Evolutionary conservation across 2,329 filamentous ascomycete genomes (phyloP).

Genomic region (Aspergillus fructus): DNA sequence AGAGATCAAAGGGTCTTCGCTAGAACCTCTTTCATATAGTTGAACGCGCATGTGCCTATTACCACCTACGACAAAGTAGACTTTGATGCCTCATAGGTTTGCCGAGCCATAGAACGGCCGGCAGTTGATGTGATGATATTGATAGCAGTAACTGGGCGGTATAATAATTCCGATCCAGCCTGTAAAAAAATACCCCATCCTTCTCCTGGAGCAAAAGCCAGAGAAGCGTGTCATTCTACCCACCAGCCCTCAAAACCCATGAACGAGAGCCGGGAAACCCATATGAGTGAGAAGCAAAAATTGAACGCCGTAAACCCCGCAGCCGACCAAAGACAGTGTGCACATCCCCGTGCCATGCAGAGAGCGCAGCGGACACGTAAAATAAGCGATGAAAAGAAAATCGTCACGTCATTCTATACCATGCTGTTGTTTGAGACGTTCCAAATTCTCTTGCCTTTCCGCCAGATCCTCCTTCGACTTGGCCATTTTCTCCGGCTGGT

Average conservation of each 20-base stretch:
- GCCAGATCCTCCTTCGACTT: conserved; percentile 92
- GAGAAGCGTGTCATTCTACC: conserved; percentile 25
- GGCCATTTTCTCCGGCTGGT: conserved; percentile 75
- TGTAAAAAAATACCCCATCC: conserved; percentile 23
- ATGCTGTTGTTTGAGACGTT: conserved; percentile 95
- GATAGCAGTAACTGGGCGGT: conserved; percentile 21
- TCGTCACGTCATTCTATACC: conserved; percentile 81
- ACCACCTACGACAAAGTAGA: not conserved
- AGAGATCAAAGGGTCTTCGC: not conserved
- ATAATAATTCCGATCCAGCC: conserved; percentile 18
- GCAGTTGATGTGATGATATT: conserved; percentile 24
- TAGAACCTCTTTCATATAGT: not conserved
- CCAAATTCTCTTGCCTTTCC: conserved; percentile 92
- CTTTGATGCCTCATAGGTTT: conserved; percentile 14
- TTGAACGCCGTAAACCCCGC: conserved; percentile 43
- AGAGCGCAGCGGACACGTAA: conserved; percentile 30
- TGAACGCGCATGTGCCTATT: not conserved
- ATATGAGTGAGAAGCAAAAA: conserved; percentile 26
- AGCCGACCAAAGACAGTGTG: conserved; percentile 35
- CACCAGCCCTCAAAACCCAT: conserved; percentile 28
- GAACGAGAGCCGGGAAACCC: conserved; percentile 32
- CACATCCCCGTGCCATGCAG: conserved; percentile 28
- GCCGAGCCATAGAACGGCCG: conserved; percentile 18
- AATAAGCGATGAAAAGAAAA: conserved; percentile 29
- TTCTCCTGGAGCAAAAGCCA: conserved; percentile 17